Evolutionary conservation across 1,139 yeast genomes (phyloP).

Genomic region (Nadsonia starkeyi-henricii): DNA sequence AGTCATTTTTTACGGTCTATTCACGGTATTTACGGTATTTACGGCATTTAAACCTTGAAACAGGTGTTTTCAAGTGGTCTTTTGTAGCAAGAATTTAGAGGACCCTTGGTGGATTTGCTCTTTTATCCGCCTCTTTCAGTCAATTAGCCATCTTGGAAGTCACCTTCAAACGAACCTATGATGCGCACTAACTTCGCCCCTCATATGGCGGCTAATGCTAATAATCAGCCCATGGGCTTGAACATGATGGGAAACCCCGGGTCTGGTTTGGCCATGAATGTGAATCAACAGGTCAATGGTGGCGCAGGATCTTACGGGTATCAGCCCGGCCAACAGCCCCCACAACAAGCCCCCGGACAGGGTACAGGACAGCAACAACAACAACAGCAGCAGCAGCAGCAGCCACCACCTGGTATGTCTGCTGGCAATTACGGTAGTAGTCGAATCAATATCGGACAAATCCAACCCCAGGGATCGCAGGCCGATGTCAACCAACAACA

Average conservation of each 20-base stretch:
- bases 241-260: background rate
- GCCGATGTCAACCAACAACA: background rate
- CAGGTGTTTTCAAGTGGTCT: too few relatives aligned
- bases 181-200: background rate
- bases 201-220: background rate
- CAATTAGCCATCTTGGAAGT: too few relatives aligned
- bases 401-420: background rate
- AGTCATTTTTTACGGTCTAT: too few relatives aligned
- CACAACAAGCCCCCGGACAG: background rate
- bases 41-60: too few relatives aligned
- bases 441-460: background rate
- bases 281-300: background rate
- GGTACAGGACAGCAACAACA: background rate
- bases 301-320: background rate
- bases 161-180: too few relatives aligned
- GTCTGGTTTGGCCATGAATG: background rate
- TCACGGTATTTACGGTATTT: too few relatives aligned
- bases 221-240: background rate
- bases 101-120: too few relatives aligned
- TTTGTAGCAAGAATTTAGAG: too few relatives aligned
- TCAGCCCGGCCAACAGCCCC: background rate
- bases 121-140: too few relatives aligned
- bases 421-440: background rate
- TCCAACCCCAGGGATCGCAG: background rate
- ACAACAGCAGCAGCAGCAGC: conserved; percentile 4